These are phyloP conservation scores for Trifolium pratense DNA, from an alignment of 306 rosid species.

Conservation along the genomic window DNA sequence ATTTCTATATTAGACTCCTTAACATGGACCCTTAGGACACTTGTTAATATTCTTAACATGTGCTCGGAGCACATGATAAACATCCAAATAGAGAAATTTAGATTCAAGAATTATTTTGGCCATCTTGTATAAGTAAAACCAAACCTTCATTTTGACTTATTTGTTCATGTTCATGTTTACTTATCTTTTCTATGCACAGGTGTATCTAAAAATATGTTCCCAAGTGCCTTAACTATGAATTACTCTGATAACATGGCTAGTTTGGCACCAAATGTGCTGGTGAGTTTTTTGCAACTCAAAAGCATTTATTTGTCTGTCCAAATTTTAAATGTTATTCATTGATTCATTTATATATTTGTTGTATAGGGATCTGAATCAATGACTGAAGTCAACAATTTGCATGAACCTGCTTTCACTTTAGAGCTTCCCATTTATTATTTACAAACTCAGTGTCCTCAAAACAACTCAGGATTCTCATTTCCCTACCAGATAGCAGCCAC, in stretches of 20 bases:
- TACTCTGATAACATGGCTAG: constrained; percentile 39
- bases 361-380: constrained; percentile 67
- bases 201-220: constrained; percentile 59
- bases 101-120: no score
- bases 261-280: constrained; percentile 57
- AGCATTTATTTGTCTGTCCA: background rate
- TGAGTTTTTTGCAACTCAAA: constrained; percentile 39
- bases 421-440: constrained; percentile 56
- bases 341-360: background rate
- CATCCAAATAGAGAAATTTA: no score
- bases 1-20: no score
- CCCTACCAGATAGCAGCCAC: constrained; percentile 35
- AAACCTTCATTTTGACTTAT: background rate
- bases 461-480: constrained; percentile 35
- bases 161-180: background rate
- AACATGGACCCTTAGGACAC: no score
- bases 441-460: constrained; percentile 56
- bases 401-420: constrained; percentile 66
- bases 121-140: no score
- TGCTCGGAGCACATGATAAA: no score
- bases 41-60: no score
- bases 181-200: constrained; percentile 46
- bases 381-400: constrained; percentile 48
- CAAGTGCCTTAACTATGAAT: constrained; percentile 43
- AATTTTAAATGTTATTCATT: background rate